Percentiles rank a stretch among this genome's conserved stretches.
Conservation (phyloP, 441 rosid species). For the Gossypium laxum region DNA sequence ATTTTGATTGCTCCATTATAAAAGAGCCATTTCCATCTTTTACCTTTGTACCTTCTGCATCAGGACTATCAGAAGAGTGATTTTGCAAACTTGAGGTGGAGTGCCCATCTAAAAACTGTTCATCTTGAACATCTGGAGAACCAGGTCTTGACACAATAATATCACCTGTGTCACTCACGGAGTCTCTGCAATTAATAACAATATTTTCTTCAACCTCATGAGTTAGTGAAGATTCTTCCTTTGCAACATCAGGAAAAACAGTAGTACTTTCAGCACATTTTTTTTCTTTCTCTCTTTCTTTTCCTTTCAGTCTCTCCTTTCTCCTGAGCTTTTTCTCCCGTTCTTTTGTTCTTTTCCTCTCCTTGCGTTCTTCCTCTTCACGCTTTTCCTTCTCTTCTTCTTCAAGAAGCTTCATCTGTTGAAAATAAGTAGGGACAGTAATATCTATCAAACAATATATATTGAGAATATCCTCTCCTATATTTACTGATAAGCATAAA, state of each 20-base stretch:
- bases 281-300: conserved; percentile 59
- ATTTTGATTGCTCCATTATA: conserved; percentile 37
- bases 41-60: conserved; percentile 38
- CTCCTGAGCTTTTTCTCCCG: conserved; percentile 75
- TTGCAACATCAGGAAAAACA: conserved; percentile 26
- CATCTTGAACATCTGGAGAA: conserved; percentile 11
- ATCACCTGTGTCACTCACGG: conserved; percentile 37
- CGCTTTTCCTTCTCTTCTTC: conserved; percentile 96
- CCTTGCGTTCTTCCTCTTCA: conserved; percentile 86
- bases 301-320: conserved; percentile 74
- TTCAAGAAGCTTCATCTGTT: conserved; percentile 78
- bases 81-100: conserved; percentile 12
- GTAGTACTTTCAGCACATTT: conserved; percentile 27
- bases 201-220: conserved; percentile 41
- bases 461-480: neutral
- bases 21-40: conserved; percentile 45
- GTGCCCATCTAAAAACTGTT: conserved; percentile 3
- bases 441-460: conserved; percentile 3
- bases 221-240: conserved; percentile 37
- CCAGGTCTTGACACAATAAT: conserved; percentile 33
- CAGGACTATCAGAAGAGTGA: conserved; percentile 36
- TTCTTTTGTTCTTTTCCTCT: conserved; percentile 71
- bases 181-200: conserved; percentile 33
- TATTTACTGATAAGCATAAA: conserved; percentile 2
- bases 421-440: conserved; percentile 15